Evolutionary conservation across 2,329 filamentous ascomycete genomes (phyloP).

Genomic region (Monosporascus sp.): DNA sequence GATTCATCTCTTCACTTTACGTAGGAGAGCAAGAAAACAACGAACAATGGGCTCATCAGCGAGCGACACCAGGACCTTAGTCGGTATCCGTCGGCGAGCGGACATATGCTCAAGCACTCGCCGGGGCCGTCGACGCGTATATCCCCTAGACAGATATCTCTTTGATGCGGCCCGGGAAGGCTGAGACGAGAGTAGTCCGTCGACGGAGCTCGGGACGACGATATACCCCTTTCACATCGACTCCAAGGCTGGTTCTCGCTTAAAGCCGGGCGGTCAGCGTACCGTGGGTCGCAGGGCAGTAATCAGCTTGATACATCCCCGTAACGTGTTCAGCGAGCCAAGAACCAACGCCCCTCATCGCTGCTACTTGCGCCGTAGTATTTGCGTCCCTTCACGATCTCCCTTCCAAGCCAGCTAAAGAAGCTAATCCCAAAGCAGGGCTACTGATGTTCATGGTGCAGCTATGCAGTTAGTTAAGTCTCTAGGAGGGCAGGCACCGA

Average conservation of each 20-base stretch:
- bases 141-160: background rate
- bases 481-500: background rate
- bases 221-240: constrained; percentile 8
- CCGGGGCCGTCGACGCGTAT: background rate
- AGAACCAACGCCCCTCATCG: constrained; percentile 9
- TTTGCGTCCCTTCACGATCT: background rate
- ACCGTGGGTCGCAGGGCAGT: constrained; percentile 8
- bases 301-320: constrained; percentile 16
- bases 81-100: background rate
- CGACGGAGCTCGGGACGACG: constrained; percentile 1
- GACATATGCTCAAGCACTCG: background rate
- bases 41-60: too few species aligned
- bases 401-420: background rate
- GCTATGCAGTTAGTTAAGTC: background rate
- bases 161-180: background rate
- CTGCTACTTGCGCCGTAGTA: background rate
- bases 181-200: background rate
- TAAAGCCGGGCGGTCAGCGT: constrained; percentile 9
- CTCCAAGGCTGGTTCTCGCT: constrained; percentile 8
- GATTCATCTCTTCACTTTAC: background rate
- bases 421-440: constrained; percentile 10
- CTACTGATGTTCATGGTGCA: background rate
- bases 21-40: background rate
- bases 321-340: constrained; percentile 13
- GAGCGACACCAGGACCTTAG: background rate